Evolutionary conservation across 805 yeast species (phyloP).

Genomic region (Barnettozyma wickerhamii): DNA sequence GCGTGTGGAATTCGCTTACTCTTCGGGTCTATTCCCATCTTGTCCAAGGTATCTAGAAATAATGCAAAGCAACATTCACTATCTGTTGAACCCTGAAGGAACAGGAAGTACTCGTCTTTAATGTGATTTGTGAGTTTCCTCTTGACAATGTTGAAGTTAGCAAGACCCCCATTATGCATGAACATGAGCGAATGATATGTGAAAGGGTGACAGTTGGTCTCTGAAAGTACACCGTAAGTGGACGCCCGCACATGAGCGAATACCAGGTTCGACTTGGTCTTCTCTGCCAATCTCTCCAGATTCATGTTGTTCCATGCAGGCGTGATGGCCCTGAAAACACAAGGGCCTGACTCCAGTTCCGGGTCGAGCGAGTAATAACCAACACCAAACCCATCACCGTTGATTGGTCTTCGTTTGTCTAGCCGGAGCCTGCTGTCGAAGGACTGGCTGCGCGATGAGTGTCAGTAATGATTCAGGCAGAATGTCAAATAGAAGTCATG

Average conservation of each 20-base stretch:
- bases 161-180: constrained; percentile 95
- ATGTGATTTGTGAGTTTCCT: constrained; percentile 66
- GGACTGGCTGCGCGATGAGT: constrained; percentile 49
- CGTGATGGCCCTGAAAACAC: constrained; percentile 91
- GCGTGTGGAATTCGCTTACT: constrained; percentile 47
- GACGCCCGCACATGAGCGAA: constrained; percentile 97
- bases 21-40: constrained; percentile 72
- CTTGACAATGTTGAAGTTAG: constrained; percentile 70
- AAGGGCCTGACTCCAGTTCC: constrained; percentile 69
- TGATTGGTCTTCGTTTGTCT: constrained; percentile 86
- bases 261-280: constrained; percentile 77
- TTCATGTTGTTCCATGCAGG: constrained; percentile 98
- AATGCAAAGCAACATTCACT: constrained; percentile 94
- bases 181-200: constrained; percentile 83
- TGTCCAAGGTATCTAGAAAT: constrained; percentile 69
- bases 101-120: constrained; percentile 72
- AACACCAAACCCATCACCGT: constrained; percentile 98
- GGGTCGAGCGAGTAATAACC: constrained; percentile 77
- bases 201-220: constrained; percentile 97
- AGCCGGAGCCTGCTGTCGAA: constrained; percentile 85
- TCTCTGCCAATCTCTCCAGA: constrained; percentile 77
- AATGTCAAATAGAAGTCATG: too few species aligned
- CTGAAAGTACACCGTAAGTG: constrained; percentile 89
- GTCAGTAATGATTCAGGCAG: too few species aligned
- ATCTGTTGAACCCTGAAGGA: constrained; percentile 91